phyloP scores from a whole-genome alignment of 371 early-diverging fungal species.

The Vairimorpha ceranae region DNA sequence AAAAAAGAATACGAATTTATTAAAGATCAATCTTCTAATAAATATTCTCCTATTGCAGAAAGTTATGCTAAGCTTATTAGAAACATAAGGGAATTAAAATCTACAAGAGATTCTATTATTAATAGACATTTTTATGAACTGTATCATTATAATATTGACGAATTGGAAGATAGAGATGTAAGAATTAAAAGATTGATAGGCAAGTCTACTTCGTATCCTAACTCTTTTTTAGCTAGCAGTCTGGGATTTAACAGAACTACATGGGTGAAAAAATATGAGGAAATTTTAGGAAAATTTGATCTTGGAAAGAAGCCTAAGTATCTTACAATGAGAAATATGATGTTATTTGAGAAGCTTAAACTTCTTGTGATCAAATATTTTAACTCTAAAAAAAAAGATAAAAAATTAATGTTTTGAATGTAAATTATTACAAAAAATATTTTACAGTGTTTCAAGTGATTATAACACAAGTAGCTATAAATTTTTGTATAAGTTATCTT shows the following conservation, averaged over 20 bases:
- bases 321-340: constrained; percentile 39
- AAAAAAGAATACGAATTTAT: not conserved
- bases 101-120: constrained; percentile 20
- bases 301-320: constrained; percentile 48
- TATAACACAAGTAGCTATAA: too few relatives aligned
- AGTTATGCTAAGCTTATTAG: constrained; percentile 25
- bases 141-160: constrained; percentile 26
- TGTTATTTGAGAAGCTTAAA: constrained; percentile 60
- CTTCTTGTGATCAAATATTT: constrained; percentile 51
- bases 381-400: constrained; percentile 45
- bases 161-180: constrained; percentile 31
- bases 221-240: constrained; percentile 39
- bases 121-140: constrained; percentile 38
- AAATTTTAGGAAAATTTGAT: constrained; percentile 47
- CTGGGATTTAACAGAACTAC: constrained; percentile 56
- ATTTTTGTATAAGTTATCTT: too few relatives aligned
- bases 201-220: constrained; percentile 33
- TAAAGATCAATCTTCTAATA: not conserved
- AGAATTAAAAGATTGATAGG: constrained; percentile 20
- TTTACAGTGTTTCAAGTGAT: too few relatives aligned
- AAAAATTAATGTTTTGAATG: too few relatives aligned
- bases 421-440: too few relatives aligned
- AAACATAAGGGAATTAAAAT: constrained; percentile 20
- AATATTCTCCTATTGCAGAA: not conserved
- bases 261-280: constrained; percentile 52